Conservation (phyloP, 208 protist species). For the Naegleria lovaniensis region DNA sequence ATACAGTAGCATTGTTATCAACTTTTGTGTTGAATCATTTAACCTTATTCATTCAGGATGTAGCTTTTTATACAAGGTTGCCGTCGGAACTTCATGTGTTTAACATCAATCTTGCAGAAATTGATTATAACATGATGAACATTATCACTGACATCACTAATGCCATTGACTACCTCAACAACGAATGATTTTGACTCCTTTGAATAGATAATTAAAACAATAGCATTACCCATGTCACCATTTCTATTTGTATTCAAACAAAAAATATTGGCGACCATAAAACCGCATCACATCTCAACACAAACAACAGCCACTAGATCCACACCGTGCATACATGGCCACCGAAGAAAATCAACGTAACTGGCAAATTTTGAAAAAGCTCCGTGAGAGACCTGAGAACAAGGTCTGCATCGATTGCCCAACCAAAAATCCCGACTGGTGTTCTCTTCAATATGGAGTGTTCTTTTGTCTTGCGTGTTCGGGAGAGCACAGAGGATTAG, state of each 20-base stretch:
- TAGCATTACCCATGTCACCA: too few species aligned
- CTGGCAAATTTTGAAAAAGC: background rate
- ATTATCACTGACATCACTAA: background rate
- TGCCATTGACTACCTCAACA: background rate
- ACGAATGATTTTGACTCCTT: background rate
- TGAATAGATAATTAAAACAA: too few species aligned
- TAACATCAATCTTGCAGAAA: background rate
- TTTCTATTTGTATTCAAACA: too few species aligned
- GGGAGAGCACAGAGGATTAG: slow-evolving; percentile 80
- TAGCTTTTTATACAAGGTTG: background rate
- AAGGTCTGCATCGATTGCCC: slow-evolving; percentile 90
- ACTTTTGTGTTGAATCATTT: too few species aligned
- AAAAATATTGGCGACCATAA: too few species aligned
- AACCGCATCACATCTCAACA: too few species aligned
- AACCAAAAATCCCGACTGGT: slow-evolving; percentile 89
- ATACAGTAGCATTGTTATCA: too few species aligned
- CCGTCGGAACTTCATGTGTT: background rate
- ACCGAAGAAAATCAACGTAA: background rate
- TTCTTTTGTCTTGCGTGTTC: slow-evolving; percentile 95
- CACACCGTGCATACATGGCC: too few species aligned
- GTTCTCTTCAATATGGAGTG: slow-evolving; percentile 85
- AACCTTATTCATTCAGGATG: too few species aligned
- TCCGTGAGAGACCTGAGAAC: slow-evolving; percentile 66
- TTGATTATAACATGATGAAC: background rate
- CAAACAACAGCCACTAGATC: too few species aligned